A percentile compares a stretch with the other conserved stretches of the same genome.
Evolutionary conservation across 1,284 basidiomycete genomes (phyloP).

Genomic region (Cutaneotrichosporon dermatis): DNA sequence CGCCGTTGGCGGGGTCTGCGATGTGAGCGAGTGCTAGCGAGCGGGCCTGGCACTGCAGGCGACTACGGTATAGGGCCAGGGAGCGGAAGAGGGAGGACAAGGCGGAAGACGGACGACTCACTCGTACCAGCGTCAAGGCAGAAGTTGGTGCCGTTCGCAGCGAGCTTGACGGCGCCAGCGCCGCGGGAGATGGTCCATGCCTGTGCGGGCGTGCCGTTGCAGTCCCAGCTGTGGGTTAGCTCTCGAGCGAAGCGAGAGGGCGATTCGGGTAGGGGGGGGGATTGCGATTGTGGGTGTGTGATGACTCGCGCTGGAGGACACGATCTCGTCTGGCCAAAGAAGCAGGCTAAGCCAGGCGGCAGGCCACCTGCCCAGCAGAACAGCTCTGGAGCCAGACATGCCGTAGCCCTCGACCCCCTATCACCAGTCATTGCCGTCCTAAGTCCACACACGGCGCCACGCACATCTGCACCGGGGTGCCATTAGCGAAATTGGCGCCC

Average conservation of each 20-base stretch:
- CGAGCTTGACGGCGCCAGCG: constrained; percentile 25
- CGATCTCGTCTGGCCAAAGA: no score
- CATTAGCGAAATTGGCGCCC: constrained; percentile 17
- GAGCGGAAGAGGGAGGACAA: no score
- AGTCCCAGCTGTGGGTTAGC: constrained; percentile 18
- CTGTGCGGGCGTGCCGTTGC: constrained; percentile 33
- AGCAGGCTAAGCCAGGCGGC: no score
- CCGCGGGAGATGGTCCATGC: constrained; percentile 23
- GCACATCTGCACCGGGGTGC: constrained; percentile 19
- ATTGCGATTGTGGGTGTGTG: not conserved
- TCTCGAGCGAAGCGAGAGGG: no score
- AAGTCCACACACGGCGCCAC: not conserved
- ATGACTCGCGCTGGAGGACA: no score
- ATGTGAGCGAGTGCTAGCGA: not conserved
- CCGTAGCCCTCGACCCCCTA: no score
- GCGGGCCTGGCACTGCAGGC: no score
- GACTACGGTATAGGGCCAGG: no score
- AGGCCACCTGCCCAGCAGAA: no score
- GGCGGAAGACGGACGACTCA: constrained; percentile 8
- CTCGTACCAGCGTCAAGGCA: constrained; percentile 32
- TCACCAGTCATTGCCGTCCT: no score
- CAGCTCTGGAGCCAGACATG: no score
- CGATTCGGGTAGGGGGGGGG: no score
- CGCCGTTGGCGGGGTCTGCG: constrained; percentile 12
- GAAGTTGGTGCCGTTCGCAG: constrained; percentile 24